These are phyloP conservation scores for Caryopteris hybrid DNA, from an alignment of 305 asterid genomes.

Conservation along the genomic window DNA sequence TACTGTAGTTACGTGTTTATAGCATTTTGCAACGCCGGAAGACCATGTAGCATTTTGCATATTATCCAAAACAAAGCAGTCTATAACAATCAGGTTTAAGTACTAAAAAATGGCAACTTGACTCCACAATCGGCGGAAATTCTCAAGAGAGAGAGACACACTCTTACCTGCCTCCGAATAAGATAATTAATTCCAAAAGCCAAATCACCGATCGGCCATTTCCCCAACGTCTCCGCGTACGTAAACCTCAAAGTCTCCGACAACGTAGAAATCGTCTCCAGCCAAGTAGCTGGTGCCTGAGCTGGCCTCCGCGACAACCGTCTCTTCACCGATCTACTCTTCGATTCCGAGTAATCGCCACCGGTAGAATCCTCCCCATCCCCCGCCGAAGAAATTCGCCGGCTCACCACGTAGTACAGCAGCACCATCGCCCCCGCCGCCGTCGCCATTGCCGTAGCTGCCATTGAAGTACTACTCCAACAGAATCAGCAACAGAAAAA, in stretches of 20 bases:
- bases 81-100: neutral
- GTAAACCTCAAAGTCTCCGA: constrained; percentile 85
- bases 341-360: constrained; percentile 49
- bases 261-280: constrained; percentile 72
- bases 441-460: constrained; percentile 80
- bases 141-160: neutral
- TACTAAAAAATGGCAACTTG: neutral
- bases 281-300: constrained; percentile 93
- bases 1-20: neutral
- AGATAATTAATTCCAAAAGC: constrained; percentile 86
- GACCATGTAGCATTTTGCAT: neutral
- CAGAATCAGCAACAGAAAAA: constrained; percentile 7
- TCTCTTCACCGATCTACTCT: constrained; percentile 53
- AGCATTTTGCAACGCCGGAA: neutral
- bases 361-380: constrained; percentile 36
- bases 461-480: constrained; percentile 47
- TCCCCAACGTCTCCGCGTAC: constrained; percentile 82
- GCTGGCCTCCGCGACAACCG: constrained; percentile 74
- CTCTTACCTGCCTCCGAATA: constrained; percentile 72
- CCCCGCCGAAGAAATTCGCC: constrained; percentile 40
- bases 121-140: neutral
- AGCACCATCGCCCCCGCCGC: constrained; percentile 78
- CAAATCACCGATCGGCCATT: constrained; percentile 93
- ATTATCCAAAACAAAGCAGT: neutral
- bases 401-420: constrained; percentile 63